A percentile compares a stretch with the other conserved stretches of the same genome.
Evolutionary conservation across 2,329 filamentous ascomycete species (phyloP).

Genomic region (Clonostachys byssicola): DNA sequence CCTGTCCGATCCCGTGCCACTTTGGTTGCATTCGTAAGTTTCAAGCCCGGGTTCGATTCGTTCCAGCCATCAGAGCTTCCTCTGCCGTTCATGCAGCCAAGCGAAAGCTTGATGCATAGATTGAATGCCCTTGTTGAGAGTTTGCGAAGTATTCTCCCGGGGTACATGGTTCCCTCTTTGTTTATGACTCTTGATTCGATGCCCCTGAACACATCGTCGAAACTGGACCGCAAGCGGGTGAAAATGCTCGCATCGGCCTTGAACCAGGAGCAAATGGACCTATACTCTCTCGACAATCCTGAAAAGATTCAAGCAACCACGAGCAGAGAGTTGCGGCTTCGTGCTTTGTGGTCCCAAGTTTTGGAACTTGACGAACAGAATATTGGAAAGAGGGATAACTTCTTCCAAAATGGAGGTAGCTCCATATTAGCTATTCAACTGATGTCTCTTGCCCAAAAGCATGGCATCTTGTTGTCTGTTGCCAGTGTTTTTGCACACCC

Average conservation of each 20-base stretch:
- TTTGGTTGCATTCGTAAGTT: neutral
- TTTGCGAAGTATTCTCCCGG: neutral
- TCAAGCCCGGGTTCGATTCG: neutral
- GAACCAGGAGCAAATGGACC: slow-evolving; percentile 5
- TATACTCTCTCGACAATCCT: slow-evolving; percentile 10
- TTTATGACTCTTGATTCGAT: slow-evolving; percentile 12
- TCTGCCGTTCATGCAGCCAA: slow-evolving; percentile 1
- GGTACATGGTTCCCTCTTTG: slow-evolving; percentile 4
- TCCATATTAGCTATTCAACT: slow-evolving; percentile 45
- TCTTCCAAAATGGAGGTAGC: slow-evolving; percentile 44
- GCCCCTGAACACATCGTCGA: slow-evolving; percentile 34
- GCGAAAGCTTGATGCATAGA: neutral
- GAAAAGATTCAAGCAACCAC: slow-evolving; percentile 5
- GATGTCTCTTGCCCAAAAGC: slow-evolving; percentile 8
- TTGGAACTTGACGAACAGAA: slow-evolving; percentile 21
- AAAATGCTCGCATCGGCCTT: slow-evolving; percentile 1
- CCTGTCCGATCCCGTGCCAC: neutral
- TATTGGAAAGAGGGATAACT: slow-evolving; percentile 37
- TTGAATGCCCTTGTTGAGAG: neutral
- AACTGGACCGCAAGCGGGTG: slow-evolving; percentile 18
- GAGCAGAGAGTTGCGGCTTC: slow-evolving; percentile 13
- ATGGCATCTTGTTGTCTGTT: neutral
- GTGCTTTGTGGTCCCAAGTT: slow-evolving; percentile 27
- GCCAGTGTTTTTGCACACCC: slow-evolving; percentile 1
- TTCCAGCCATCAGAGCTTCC: neutral